Evolutionary conservation across 148 eudicot species (phyloP), one percentile per base, ranked within the genome.

Genomic region (Silene latifolia): DNA sequence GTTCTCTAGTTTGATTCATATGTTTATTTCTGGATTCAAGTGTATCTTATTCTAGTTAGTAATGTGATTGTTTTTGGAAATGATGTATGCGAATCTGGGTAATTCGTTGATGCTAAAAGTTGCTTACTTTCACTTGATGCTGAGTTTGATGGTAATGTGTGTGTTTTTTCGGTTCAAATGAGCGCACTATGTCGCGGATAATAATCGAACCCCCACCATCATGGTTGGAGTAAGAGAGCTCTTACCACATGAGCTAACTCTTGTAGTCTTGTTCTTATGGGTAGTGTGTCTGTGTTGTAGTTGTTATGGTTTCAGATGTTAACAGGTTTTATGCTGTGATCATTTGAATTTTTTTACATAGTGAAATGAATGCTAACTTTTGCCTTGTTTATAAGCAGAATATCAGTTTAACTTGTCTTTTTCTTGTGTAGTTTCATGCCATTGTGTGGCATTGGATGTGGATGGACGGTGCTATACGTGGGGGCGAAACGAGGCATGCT

Each of bases 401-500:
- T 59, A 21, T 7, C 19, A 56, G 11, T 77, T 60, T 8, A 12
- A 11, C 11, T 64, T 53, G 67, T 65, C 19, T 58, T 29, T 82
- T 75, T 81, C 27, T 25, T 88, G 89, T 75, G 89, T 75, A 96
- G 99, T 86, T 39, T 92, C 99, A 67, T 88, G 97, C 79, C 99
- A 96, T 80, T 92, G 99, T 62, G 94, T 96, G 80, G 99, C 99
- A 5, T 72, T 96, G 91, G 99, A 96, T 83, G 93, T 88, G 46
- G 90, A 88, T 59, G 99, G 99, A 47, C 90, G 97, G 20, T 96
- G 99, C 80, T 96, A 92, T 74, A 96, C 99, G 3, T 96, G 99
- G 99, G 99, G 99, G 20, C 81, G 99, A 27, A 96, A 96, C 67
- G 99, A 96, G 88, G 99, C 80, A 86, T 77, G 91, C 54, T 56